Base-by-base conservation (phyloP, 257 asterid species). In the Fraxinus pennsylvanica region DNA sequence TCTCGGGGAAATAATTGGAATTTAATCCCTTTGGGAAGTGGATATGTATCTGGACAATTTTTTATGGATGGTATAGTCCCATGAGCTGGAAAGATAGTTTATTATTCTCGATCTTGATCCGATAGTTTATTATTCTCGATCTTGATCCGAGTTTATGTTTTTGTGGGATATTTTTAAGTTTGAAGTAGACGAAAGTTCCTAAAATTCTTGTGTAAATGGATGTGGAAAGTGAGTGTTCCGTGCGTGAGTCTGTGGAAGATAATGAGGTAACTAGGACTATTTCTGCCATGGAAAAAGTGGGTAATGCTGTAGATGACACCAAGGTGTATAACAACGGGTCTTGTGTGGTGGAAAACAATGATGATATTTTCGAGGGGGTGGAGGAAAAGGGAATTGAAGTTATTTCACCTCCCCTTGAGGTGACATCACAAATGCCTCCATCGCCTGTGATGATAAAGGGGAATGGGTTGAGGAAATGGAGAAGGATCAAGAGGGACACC, bases 391-490 rank as follows among this genome's bases (percentile, higher is more conserved):
- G 22, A 72, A 78, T 33, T 78, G 81, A 65, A 2, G 61, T 29
- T 6, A 79, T 57, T 59, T 72, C 50, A 19, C 54, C 72, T 7
- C 19, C 29, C 35, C n/a, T 67, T 39, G 78, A 77, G 67, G 63
- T 50, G 65, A 50, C 52, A 30, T 78, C 70, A 25, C 76, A 77
- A 25, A 69, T 27, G 27, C 83, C 75, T 39, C 75, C 69, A 10
- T 76, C 74, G 12, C 22, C 85, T 66, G 4, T 36, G 59, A 67
- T 68, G 5, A 81, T 45, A 57, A 90, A 85, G 74, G 94, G 97
- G 76, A 8, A 69, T 32, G 97, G 97, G 19, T 85, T 94, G 89
- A 92, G 68, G 88, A 94, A 90, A 89, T 92, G 98, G 98, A 88
- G 85, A 82, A 91, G 97, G 90, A 86, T 94, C 70, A 88, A 25